A percentile compares a stretch with the other conserved stretches of the same genome.
Evolutionary conservation across 345 rosid species (phyloP).

Genomic region (Viola odorata): DNA sequence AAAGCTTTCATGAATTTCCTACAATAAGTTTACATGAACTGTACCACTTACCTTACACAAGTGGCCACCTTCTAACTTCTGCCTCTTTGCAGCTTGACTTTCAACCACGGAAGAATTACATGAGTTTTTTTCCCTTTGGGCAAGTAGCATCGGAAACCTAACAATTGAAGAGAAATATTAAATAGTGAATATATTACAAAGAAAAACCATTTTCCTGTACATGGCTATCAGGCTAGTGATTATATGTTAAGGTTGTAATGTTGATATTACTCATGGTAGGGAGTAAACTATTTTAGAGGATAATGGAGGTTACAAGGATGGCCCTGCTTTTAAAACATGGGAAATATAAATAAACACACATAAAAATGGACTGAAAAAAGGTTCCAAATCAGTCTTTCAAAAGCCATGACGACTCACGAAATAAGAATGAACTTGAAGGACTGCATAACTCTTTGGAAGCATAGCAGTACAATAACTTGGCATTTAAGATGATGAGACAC

Average conservation of each 20-base stretch:
- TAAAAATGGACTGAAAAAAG: too few species aligned
- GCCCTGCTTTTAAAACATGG: too few species aligned
- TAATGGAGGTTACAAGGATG: too few species aligned
- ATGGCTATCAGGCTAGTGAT: neutral
- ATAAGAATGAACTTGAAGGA: too few species aligned
- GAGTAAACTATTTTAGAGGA: too few species aligned
- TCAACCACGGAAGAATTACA: slow-evolving; percentile 49
- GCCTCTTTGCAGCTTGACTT: slow-evolving; percentile 88
- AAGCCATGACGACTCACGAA: too few species aligned
- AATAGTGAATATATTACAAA: neutral
- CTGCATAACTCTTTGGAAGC: neutral
- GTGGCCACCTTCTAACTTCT: slow-evolving; percentile 87
- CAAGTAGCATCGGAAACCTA: slow-evolving; percentile 45
- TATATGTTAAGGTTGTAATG: neutral
- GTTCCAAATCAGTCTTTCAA: too few species aligned
- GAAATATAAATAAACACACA: too few species aligned
- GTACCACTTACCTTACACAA: slow-evolving; percentile 47
- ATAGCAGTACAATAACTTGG: neutral
- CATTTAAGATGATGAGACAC: too few species aligned
- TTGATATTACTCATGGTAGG: too few species aligned
- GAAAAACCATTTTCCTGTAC: slow-evolving; percentile 1
- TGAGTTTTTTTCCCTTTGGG: slow-evolving; percentile 37
- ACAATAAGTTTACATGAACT: neutral
- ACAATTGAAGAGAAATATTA: slow-evolving; percentile 2
- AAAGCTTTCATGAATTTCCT: slow-evolving; percentile 3